Evolutionary conservation across 352 stramenopile species (phyloP).

Genomic region (Plasmopara viticola): DNA sequence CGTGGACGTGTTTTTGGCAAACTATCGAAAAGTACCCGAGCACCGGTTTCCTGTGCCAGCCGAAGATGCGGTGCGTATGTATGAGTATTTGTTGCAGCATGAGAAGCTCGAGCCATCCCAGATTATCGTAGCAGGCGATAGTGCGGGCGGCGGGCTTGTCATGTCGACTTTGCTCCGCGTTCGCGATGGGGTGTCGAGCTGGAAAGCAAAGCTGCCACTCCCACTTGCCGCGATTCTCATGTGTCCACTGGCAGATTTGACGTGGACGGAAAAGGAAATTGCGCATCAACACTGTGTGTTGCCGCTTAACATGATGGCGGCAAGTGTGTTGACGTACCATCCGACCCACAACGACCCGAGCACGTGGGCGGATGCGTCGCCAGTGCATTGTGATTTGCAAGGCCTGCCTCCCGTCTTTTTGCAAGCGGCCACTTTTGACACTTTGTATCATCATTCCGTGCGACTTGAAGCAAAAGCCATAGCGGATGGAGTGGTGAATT

Average conservation of each 20-base stretch:
- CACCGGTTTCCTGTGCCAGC: constrained; percentile 27
- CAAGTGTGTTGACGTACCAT: constrained; percentile 15
- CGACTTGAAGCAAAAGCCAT: constrained; percentile 21
- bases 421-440: constrained; percentile 26
- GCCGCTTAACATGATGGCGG: constrained; percentile 12
- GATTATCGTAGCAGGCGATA: constrained; percentile 38
- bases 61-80: constrained; percentile 30
- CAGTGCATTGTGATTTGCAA: constrained; percentile 29
- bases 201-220: constrained; percentile 15
- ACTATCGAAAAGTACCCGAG: constrained; percentile 39
- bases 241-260: constrained; percentile 42
- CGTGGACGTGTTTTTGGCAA: constrained; percentile 32
- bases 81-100: constrained; percentile 38
- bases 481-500: constrained; percentile 21
- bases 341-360: constrained; percentile 15
- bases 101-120: constrained; percentile 22
- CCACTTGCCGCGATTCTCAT: constrained; percentile 26
- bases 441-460: constrained; percentile 25
- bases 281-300: constrained; percentile 25
- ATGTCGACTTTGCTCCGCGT: constrained; percentile 35
- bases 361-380: constrained; percentile 25
- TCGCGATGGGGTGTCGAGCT: constrained; percentile 14
- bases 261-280: constrained; percentile 12
- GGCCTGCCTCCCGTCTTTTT: constrained; percentile 33
- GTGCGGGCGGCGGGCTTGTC: constrained; percentile 31